Evolutionary conservation across 768 basidiomycete genomes (phyloP).

Genomic region (Calocybe gangraenosa): DNA sequence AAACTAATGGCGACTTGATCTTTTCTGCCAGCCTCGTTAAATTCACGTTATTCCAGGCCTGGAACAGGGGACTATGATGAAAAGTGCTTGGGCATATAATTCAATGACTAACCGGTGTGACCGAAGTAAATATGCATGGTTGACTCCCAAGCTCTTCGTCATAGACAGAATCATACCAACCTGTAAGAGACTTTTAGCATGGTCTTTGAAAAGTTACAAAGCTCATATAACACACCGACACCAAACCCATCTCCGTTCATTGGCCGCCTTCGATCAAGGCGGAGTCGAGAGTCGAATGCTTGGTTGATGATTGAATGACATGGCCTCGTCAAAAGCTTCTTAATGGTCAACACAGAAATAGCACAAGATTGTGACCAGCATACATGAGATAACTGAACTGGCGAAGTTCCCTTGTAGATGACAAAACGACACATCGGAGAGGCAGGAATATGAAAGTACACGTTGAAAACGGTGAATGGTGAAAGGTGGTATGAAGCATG

Average conservation of each 20-base stretch:
- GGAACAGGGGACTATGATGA: neutral
- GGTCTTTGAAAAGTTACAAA: neutral
- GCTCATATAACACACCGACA: slow-evolving; percentile 57
- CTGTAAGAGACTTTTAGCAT: slow-evolving; percentile 29
- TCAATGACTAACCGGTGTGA: slow-evolving; percentile 70
- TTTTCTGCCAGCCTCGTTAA: slow-evolving; percentile 93
- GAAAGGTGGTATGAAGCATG: neutral
- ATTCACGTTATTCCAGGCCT: slow-evolving; percentile 98
- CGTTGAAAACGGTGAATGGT: neutral
- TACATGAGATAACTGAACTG: slow-evolving; percentile 87
- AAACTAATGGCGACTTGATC: slow-evolving; percentile 93
- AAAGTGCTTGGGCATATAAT: neutral
- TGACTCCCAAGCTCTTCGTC: slow-evolving; percentile 81
- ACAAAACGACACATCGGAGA: slow-evolving; percentile 79
- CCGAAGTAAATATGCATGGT: slow-evolving; percentile 94
- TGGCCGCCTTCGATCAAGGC: slow-evolving; percentile 76
- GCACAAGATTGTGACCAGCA: slow-evolving; percentile 18
- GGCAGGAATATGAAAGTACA: too few species aligned
- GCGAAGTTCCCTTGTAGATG: slow-evolving; percentile 93
- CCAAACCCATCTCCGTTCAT: slow-evolving; percentile 97
- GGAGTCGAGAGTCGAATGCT: slow-evolving; percentile 90
- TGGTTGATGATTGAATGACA: slow-evolving; percentile 97
- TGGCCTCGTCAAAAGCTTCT: slow-evolving; percentile 84
- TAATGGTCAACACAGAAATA: slow-evolving; percentile 4
- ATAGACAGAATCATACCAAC: slow-evolving; percentile 90